Evolutionary conservation across 106 monocot species (phyloP), one percentile per base, ranked within the genome.

Genomic region (Dendrobium nobile): DNA sequence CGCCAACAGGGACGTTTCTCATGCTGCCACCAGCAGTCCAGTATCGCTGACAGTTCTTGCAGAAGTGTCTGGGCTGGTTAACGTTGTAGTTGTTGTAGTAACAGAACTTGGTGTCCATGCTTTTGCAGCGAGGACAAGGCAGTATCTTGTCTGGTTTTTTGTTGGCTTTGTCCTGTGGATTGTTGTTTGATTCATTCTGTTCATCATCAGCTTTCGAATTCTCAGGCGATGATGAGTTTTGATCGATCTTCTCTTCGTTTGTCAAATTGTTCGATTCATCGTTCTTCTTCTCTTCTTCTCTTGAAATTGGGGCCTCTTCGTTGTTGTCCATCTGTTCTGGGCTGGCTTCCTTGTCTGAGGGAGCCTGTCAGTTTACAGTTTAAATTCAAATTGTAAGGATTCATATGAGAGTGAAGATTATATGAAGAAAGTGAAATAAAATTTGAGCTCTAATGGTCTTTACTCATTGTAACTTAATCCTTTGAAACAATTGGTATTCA

Each of bases 21-120:
- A 88, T 85, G 33, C 85, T 79, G 27, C 88, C 88, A 0, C 88
- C 88, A 4, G 84, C 88, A 17, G 88, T 88, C 88, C 88, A 88
- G 82, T 88, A 88, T 8, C 88, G 77, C 78, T 88, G 85, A 68
- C 88, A 88, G 80, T 82, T 85, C 85, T 64, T 77, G 75, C 88
- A 88, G 78, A 85, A 88, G 83, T 88, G 85, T 9, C 88, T 65
- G 9, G 88, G 88, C 75, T 88, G 88, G 74, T 85, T 85, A 18
- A 85, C 77, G 68, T 88, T 88, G 80, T 85, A 85, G 67, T 88
- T 88, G 83, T 88, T 88, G 88, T 54, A 88, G 67, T 88, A 88
- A 70, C 88, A 88, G 80, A 88, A 88, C 80, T 88, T 88, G 51
- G 88, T 88, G 54, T 82, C 83, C 67, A 74, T 51, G 67, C 88